phyloP scores from a whole-genome alignment of 2,329 filamentous ascomycete genomes.

The Paecilomyces sp. region DNA sequence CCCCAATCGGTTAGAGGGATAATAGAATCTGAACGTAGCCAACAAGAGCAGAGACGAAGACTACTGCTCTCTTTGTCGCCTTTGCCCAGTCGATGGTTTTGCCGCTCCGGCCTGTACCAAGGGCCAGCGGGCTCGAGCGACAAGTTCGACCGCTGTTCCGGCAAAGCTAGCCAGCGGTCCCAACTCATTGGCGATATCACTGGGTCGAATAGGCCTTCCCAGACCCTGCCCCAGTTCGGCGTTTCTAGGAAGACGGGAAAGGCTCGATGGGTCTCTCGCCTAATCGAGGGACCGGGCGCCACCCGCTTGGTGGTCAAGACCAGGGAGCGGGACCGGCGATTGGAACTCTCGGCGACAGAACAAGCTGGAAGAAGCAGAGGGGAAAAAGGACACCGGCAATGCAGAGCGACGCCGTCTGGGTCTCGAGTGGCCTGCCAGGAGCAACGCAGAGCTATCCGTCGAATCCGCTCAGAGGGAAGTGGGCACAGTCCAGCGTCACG shows the following conservation, averaged over 20 bases:
- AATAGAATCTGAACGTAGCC: background rate
- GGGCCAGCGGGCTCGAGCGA: background rate
- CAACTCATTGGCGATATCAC: background rate
- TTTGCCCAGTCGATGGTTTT: background rate
- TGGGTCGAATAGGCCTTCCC: conserved; percentile 6
- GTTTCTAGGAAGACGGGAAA: conserved; percentile 14
- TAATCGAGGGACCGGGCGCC: conserved; percentile 6
- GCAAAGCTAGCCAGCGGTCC: background rate
- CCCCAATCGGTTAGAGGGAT: background rate
- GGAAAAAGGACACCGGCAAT: background rate
- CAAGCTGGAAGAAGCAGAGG: background rate
- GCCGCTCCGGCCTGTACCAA: background rate
- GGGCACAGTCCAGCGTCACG: background rate
- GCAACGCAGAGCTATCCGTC: background rate
- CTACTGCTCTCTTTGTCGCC: background rate
- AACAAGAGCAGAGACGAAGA: background rate
- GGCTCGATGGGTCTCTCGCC: conserved; percentile 25
- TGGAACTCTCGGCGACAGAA: background rate
- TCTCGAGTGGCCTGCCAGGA: background rate
- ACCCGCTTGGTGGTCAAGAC: background rate
- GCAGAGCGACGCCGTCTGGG: background rate
- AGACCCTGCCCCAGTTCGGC: conserved; percentile 15
- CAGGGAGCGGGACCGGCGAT: background rate
- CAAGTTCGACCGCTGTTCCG: background rate
- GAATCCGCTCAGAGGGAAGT: background rate